Base-by-base conservation (phyloP, 345 rosid genomes). In the Excoecaria cochinchinensis region DNA sequence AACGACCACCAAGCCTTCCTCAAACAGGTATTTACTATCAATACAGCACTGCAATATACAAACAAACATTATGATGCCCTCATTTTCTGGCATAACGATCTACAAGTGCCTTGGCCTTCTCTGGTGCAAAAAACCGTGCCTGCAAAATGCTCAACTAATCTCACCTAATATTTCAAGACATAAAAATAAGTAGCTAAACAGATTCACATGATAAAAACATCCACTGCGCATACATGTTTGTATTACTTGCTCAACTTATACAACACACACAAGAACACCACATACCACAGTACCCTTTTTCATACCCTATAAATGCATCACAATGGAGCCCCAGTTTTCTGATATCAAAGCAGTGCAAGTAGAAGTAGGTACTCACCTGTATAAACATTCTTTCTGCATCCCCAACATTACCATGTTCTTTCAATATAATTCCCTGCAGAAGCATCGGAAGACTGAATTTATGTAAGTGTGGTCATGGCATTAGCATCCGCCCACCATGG, bases 301-400 rank as follows among this genome's bases (percentile, higher is more conserved):
- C 31, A 31, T 0, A 31, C 31, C 1, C 31, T 31, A 31, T 31
- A 31, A 31, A 31, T 31, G 31, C 31, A 31, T 31, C 31, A 31
- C 31, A 3, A 10, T 5, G 8, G 48, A 44, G 48, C 48, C 7
- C 48, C 4, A 44, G 48, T 44, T 4, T 44, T 31, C 31, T 31
- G 31, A 31, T 0, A 31, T 31, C 31, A 31, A 31, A 31, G 31
- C 31, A 44, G 8, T 44, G 48, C 31, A 31, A 44, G 8, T 44
- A 10, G 48, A 44, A 13, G 17, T 22, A 68, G 59, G 70, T 70
- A 75, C 86, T 90, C 78, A 95, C 99, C 80, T 95, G 99, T 67
- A 95, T 95, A 84, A 95, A 92, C 99, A 95, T 95, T 87, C 99
- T 92, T 89, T 90, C 97, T 36, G 99, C 95, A 67, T 89, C 97